These are phyloP conservation scores for Plantago elongata DNA, from an alignment of 257 asterid genomes.

Conservation along the genomic window DNA sequence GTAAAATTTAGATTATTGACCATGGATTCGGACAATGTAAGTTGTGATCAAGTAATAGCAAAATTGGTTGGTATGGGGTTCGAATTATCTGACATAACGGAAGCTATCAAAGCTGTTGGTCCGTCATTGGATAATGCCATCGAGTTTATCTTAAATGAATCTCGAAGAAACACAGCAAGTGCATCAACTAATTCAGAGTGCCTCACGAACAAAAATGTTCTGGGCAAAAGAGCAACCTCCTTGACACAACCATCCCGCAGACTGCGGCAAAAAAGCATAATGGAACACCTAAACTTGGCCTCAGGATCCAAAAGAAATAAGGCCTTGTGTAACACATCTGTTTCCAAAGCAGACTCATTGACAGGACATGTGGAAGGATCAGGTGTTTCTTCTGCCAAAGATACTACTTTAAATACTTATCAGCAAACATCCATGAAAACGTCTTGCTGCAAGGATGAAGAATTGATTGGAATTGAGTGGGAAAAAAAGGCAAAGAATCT, in stretches of 20 bases:
- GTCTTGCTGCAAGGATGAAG: conserved; percentile 30
- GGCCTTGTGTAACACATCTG: conserved; percentile 17
- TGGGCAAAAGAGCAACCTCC: conserved; percentile 32
- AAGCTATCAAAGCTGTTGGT: conserved; percentile 59
- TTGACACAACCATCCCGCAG: conserved; percentile 28
- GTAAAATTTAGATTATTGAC: background rate
- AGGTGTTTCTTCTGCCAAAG: conserved; percentile 19
- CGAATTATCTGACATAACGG: conserved; percentile 38
- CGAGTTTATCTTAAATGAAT: conserved; percentile 53
- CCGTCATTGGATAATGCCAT: conserved; percentile 50
- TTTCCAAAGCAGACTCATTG: conserved; percentile 22
- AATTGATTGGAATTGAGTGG: conserved; percentile 44
- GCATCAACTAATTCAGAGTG: conserved; percentile 35
- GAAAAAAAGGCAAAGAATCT: conserved; percentile 33
- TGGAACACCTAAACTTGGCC: conserved; percentile 32
- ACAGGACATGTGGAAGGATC: conserved; percentile 20
- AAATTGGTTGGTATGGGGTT: conserved; percentile 68
- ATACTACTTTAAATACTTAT: conserved; percentile 17
- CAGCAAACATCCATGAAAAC: conserved; percentile 11
- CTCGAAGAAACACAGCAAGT: conserved; percentile 29
- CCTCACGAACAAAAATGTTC: conserved; percentile 18
- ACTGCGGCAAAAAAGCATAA: conserved; percentile 51
- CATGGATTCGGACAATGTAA: conserved; percentile 35
- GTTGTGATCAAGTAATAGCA: conserved; percentile 46
- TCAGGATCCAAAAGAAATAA: conserved; percentile 36